Conservation (phyloP, 2,329 filamentous ascomycete genomes). For the Microcyclosporella mali region DNA sequence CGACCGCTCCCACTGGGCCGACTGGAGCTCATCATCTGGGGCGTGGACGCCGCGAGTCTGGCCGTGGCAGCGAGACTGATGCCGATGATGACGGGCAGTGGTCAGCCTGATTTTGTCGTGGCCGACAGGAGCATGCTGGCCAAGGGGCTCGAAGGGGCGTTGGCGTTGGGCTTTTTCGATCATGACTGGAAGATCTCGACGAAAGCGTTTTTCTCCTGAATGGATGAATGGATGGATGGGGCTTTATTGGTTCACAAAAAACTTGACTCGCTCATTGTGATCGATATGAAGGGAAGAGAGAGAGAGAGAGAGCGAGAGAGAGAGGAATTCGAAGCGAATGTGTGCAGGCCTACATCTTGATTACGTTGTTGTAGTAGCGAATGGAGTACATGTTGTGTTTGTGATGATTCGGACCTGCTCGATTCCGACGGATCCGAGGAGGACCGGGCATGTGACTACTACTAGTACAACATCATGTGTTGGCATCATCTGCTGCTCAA, state of each 20-base stretch:
- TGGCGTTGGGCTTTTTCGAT: slow-evolving; percentile 53
- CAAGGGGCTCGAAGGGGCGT: slow-evolving; percentile 47
- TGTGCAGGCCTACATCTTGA: too few species aligned
- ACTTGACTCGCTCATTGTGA: too few species aligned
- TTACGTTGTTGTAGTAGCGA: too few species aligned
- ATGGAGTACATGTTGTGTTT: neutral
- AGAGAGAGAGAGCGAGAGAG: too few species aligned
- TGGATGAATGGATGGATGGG: neutral
- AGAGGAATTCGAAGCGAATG: too few species aligned
- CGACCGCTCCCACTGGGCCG: slow-evolving; percentile 43
- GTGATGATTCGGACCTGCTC: neutral
- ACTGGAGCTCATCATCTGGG: slow-evolving; percentile 54
- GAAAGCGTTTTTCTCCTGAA: slow-evolving; percentile 39
- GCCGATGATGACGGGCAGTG: slow-evolving; percentile 51
- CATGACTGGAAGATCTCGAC: slow-evolving; percentile 47
- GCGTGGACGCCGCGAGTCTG: slow-evolving; percentile 42
- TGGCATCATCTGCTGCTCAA: neutral
- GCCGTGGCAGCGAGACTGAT: slow-evolving; percentile 48
- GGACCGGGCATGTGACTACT: neutral
- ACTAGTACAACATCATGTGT: too few species aligned
- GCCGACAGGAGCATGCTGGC: slow-evolving; percentile 42
- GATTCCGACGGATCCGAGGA: neutral
- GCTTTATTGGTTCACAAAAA: neutral
- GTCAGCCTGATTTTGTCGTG: slow-evolving; percentile 54
- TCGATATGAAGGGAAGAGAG: too few species aligned